Base-by-base conservation (phyloP, 306 rosid genomes). In the Malus sylvestris region DNA sequence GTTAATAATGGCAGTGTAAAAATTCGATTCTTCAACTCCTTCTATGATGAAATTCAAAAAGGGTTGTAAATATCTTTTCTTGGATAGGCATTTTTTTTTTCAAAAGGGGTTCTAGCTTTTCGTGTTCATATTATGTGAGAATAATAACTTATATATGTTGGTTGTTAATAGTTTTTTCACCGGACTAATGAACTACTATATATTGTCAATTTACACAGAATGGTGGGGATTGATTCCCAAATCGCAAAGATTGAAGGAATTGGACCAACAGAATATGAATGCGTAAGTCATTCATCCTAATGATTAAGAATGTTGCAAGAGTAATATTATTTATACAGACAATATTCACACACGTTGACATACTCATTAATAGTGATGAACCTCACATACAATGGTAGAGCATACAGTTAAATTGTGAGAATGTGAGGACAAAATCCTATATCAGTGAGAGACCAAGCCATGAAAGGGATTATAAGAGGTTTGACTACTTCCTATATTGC, bases 1-100 rank as follows among this genome's bases (percentile, higher is more conserved):
- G 70, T 51, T 4, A 15, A 67, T 22, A 29, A 55, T 46, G 68
- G 78, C 55, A 70, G 88, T 80, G 83, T 51, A 20, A 59, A 81
- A 89, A 83, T 89, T 89, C 83, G 90, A 89, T 85, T 83, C 88
- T 81, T 88, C 91, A 86, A 84, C 82, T 67, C 82, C 5, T 76
- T 73, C 60, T 45, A 55, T 62, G 74, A 68, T 27, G 11, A 68
- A 72, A 61, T 64, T 58, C 30, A 70, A 63, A 51, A 49, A 29
- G n/a, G 51, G 67, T 29, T 10, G 49, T 45, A 80, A 55, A 83
- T 68, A 70, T 76, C 42, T 78, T 67, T 75, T 75, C 64, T 23
- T 40, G 6, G 70, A 71, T 66, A 23, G 71, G 81, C 67, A 76
- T 71, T 79, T 52, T 64, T 19, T 53, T 12, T 25, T 33, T 25